phyloP scores from a whole-genome alignment of 495 filamentous ascomycete species.

The Astrothelium subdiscretum region DNA sequence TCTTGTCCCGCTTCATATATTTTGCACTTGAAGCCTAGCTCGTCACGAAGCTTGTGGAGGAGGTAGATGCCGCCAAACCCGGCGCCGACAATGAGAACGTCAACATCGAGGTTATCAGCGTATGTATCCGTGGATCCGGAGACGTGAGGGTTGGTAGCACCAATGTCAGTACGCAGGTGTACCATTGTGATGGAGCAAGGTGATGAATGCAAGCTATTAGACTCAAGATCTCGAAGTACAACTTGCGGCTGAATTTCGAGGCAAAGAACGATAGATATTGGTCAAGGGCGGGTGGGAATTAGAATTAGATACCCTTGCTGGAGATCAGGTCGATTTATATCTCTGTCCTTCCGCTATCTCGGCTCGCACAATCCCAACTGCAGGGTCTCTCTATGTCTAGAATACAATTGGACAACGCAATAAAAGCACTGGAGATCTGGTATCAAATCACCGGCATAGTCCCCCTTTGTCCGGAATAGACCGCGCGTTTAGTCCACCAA shows the following conservation, averaged over 20 bases:
- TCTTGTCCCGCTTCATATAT: conserved; percentile 37
- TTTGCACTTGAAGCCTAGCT: conserved; percentile 33
- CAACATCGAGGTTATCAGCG: conserved; percentile 21
- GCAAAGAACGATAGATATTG: background rate
- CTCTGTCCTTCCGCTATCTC: background rate
- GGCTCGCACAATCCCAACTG: background rate
- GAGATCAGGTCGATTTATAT: background rate
- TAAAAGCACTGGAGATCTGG: background rate
- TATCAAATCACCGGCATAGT: background rate
- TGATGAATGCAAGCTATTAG: background rate
- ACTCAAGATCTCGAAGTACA: background rate
- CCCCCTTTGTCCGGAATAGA: background rate
- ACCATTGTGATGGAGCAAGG: conserved; percentile 7
- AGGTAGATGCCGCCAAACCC: conserved; percentile 39
- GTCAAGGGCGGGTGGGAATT: background rate
- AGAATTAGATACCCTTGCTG: background rate
- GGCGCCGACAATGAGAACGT: conserved; percentile 42
- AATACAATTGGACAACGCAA: background rate
- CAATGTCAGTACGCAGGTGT: conserved; percentile 19
- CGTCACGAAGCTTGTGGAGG: conserved; percentile 32
- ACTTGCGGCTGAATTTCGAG: background rate
- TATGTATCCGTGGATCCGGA: conserved; percentile 10
- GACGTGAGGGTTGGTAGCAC: conserved; percentile 7
- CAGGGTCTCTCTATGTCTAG: background rate
- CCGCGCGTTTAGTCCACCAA: background rate